Evolutionary conservation across 2,329 filamentous ascomycete species (phyloP), one percentile per base, ranked within the genome.

Genomic region (Xylaria sp.): DNA sequence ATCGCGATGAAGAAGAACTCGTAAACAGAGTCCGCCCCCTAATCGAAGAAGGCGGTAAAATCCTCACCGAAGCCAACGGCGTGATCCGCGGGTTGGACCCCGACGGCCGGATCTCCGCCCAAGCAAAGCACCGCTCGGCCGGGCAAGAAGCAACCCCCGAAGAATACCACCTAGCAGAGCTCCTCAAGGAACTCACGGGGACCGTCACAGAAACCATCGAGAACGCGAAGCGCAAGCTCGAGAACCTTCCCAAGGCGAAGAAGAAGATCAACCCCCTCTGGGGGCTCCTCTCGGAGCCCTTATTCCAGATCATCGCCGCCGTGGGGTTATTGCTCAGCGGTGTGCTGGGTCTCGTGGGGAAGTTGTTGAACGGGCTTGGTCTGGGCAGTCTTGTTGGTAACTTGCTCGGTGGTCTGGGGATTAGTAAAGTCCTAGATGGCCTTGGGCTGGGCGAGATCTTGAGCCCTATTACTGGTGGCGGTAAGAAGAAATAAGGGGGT

Each of bases 261-360:
- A 94, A 96, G 84, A 89, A 94, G 82, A 84, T 97, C 64, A 97
- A 94, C 80, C 93, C 94, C 11, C 87, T 97, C 31, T 96, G 93
- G 92, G 87, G 82, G 31, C 82, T 97, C 51, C 81, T 95, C 14
- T 87, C 87, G 37, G 92, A 97, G 82, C 94, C 94, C 11, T 82
- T 97, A 21, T 92, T 93, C 84, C 94, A 97, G 84, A 97, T 97
- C 74, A 85, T 97, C 51, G 92, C 93, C 8, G 93, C 92, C 11
- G 93, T 97, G 47, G 94, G 94, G 21, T 79, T 97, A 62, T 78
- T 97, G 66, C 82, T 97, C 64, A 89, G 83, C 54, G 93, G 94
- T 76, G 93, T 97, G 0, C 83, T 97, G 6, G 91, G 91, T 45
- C 84, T 97, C 1, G 92, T 97, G 19, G 93, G 92, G 59, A 89